Evolutionary conservation across 805 yeast genomes (phyloP).

Genomic region (Cyberlindnera euphorbiiphila): DNA sequence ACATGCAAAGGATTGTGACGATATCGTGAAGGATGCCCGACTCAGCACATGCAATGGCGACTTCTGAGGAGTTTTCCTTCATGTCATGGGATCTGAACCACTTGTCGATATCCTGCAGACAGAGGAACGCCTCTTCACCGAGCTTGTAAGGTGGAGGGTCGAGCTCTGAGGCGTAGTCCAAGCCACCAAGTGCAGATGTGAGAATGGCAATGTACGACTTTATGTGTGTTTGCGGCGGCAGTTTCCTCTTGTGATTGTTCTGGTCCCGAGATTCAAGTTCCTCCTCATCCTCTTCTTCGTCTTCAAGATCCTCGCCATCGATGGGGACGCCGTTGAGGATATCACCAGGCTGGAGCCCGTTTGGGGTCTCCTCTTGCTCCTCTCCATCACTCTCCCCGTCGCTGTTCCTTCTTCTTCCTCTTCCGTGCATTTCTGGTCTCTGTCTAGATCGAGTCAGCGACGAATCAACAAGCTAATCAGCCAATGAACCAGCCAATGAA

Average conservation of each 20-base stretch:
- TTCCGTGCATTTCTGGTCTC: not conserved
- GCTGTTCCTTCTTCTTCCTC: not conserved
- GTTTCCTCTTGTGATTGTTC: constrained; percentile 3
- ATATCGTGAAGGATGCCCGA: constrained; percentile 76
- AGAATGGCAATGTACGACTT: constrained; percentile 75
- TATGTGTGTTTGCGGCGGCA: constrained; percentile 20
- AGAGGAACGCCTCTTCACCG: constrained; percentile 74
- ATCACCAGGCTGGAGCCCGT: constrained; percentile 8
- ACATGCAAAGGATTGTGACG: constrained; percentile 65
- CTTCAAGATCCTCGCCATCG: constrained; percentile 11
- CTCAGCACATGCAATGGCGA: constrained; percentile 84
- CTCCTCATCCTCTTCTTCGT: constrained; percentile 6
- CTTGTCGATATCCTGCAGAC: constrained; percentile 80
- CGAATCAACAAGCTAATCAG: not conserved
- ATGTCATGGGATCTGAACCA: constrained; percentile 89
- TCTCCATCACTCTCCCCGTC: not conserved
- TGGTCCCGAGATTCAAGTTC: not conserved
- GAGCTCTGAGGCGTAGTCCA: constrained; percentile 55
- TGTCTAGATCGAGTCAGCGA: not conserved
- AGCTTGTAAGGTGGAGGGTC: constrained; percentile 59
- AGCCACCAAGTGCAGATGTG: constrained; percentile 89
- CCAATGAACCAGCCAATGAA: too few species aligned
- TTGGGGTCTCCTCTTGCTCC: not conserved
- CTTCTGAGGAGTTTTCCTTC: constrained; percentile 62
- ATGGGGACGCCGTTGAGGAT: constrained; percentile 16